phyloP scores from a whole-genome alignment of 1,284 basidiomycete genomes.

The Spongispora temasekensis region DNA sequence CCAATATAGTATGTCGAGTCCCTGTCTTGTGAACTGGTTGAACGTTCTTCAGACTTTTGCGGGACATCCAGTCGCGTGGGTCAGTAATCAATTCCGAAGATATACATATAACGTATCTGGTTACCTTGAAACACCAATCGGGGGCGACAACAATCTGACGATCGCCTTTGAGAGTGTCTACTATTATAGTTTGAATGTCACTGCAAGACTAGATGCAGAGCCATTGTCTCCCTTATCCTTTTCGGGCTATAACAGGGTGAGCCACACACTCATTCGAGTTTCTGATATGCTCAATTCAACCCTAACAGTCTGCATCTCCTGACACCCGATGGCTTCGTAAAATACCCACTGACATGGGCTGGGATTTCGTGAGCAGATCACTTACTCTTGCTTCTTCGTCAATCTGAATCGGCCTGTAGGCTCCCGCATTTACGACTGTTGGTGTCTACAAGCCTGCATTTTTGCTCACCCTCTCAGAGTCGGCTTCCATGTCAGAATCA shows the following conservation, averaged over 20 bases:
- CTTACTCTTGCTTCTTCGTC: too few species aligned
- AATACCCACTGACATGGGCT: conserved; percentile 58
- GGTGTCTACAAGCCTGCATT: conserved; percentile 58
- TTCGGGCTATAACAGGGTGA: conserved; percentile 12
- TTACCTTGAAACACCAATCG: too few species aligned
- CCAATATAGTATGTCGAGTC: conserved; percentile 44
- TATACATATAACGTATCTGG: conserved; percentile 14
- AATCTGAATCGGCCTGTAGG: too few species aligned
- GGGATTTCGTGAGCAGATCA: conserved; percentile 64
- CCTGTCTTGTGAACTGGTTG: not conserved
- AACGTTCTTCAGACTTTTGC: conserved; percentile 46
- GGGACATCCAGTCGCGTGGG: conserved; percentile 21
- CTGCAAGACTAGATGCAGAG: conserved; percentile 35
- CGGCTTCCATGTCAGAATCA: conserved; percentile 15
- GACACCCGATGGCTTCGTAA: conserved; percentile 54
- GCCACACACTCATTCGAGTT: too few species aligned
- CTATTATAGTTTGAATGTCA: conserved; percentile 54
- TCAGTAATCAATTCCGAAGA: too few species aligned
- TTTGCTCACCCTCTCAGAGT: conserved; percentile 42
- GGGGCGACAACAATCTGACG: conserved; percentile 47
- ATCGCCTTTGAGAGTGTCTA: conserved; percentile 55
- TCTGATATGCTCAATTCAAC: not conserved
- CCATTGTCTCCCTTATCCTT: conserved; percentile 30
- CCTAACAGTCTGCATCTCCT: conserved; percentile 49
- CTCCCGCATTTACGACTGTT: conserved; percentile 39